phyloP scores from a whole-genome alignment of 2,329 filamentous ascomycete species.

The Raffaelea ambrosiae region DNA sequence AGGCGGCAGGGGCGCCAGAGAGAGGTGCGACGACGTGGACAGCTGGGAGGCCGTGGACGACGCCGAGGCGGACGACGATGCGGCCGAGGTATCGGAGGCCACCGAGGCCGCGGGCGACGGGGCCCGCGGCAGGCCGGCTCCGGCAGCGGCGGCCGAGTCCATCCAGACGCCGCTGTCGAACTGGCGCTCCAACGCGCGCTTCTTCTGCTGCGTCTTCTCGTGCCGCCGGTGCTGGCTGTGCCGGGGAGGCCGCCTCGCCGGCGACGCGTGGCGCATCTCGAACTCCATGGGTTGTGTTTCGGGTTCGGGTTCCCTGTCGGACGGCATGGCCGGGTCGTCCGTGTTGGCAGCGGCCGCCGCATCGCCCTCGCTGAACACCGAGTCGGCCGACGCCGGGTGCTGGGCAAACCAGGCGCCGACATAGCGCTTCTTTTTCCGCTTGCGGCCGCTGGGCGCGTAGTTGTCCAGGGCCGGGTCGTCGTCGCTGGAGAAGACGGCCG shows the following conservation, averaged over 20 bases:
- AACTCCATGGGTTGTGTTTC: too few relatives aligned
- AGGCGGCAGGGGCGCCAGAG: conserved; percentile 21
- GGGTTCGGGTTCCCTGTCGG: too few relatives aligned
- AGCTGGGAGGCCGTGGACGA: conserved; percentile 48
- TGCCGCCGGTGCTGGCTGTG: conserved; percentile 17
- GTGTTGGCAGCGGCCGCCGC: too few relatives aligned
- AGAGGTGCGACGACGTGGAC: conserved; percentile 49
- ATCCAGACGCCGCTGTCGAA: conserved; percentile 60
- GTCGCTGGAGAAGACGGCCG: conserved; percentile 63
- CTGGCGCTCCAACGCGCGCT: conserved; percentile 48
- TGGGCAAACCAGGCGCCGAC: conserved; percentile 62
- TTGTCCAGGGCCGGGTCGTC: conserved; percentile 61
- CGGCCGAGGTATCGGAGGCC: conserved; percentile 7
- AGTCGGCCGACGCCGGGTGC: conserved; percentile 17
- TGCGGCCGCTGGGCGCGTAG: conserved; percentile 38
- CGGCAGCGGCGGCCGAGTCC: conserved; percentile 48
- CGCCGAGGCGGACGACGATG: conserved; percentile 33
- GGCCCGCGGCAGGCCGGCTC: conserved; percentile 39
- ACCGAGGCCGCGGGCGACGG: conserved; percentile 32
- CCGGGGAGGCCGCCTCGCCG: not conserved
- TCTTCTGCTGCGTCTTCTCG: conserved; percentile 25
- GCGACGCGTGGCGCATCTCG: conserved; percentile 4
- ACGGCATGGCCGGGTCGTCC: too few relatives aligned
- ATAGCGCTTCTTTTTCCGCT: conserved; percentile 53
- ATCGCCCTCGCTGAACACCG: conserved; percentile 10